Conservation (phyloP, 305 asterid species). For the Rubia peregrina region DNA sequence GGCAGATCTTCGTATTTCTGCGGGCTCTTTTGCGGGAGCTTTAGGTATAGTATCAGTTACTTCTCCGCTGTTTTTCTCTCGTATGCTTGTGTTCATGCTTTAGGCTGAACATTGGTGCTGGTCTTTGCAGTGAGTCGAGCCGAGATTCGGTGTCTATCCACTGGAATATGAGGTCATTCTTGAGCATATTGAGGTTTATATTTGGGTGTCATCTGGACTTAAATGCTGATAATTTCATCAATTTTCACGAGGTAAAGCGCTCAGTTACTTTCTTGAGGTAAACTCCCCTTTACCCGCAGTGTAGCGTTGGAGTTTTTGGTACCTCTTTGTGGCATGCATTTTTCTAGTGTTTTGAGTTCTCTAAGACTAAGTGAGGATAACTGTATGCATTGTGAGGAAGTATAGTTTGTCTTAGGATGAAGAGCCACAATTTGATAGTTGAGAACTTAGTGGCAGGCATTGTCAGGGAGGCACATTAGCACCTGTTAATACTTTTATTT, state of each 20-base stretch:
- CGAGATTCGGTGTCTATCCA: constrained; percentile 34
- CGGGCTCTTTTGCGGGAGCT: constrained; percentile 67
- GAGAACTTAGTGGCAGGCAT: no score
- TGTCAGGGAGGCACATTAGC: no score
- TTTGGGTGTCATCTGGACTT: constrained; percentile 54
- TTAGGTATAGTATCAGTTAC: constrained; percentile 34
- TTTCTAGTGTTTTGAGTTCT: not conserved
- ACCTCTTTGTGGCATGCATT: no score
- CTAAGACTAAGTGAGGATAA: not conserved
- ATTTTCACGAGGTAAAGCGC: constrained; percentile 51
- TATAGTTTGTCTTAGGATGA: not conserved
- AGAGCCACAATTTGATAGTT: not conserved
- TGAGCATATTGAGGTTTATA: constrained; percentile 42
- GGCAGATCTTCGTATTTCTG: constrained; percentile 68
- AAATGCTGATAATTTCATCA: constrained; percentile 43
- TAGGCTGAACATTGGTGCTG: not conserved
- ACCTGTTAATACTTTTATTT: no score
- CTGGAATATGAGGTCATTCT: constrained; percentile 57
- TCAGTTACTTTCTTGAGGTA: not conserved
- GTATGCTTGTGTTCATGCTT: not conserved
- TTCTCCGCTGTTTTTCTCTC: not conserved
- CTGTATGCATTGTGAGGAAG: not conserved
- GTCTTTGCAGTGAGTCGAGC: constrained; percentile 53
- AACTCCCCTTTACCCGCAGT: no score
- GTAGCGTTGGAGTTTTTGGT: no score